phyloP scores from a whole-genome alignment of 305 asterid genomes.

The Fraxinus albicans region DNA sequence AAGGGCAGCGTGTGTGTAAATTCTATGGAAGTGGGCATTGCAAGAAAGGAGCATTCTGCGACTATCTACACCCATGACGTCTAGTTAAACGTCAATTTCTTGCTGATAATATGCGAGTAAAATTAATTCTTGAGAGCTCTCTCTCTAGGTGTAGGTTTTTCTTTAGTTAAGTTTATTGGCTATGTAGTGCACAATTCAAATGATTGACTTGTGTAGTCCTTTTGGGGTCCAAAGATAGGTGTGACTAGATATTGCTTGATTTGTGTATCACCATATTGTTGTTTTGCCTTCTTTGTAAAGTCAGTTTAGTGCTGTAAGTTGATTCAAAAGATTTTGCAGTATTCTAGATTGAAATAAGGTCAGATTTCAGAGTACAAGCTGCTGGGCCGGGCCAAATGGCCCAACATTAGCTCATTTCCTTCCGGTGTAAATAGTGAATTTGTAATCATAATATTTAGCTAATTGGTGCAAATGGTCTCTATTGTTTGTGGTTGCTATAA shows the following conservation, averaged over 20 bases:
- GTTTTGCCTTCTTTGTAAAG: not conserved
- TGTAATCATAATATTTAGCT: too few relatives aligned
- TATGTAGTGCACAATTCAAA: not conserved
- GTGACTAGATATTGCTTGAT: not conserved
- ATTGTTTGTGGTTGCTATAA: too few relatives aligned
- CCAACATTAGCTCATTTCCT: too few relatives aligned
- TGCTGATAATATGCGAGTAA: constrained; percentile 22
- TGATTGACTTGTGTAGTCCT: not conserved
- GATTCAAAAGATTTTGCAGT: not conserved
- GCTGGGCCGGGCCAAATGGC: too few relatives aligned
- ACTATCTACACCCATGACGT: constrained; percentile 68
- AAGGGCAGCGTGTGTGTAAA: constrained; percentile 79
- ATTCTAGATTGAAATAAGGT: not conserved
- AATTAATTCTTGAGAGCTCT: constrained; percentile 16
- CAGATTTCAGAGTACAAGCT: too few relatives aligned
- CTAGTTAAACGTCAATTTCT: constrained; percentile 3
- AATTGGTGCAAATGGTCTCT: too few relatives aligned
- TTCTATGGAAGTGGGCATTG: constrained; percentile 85
- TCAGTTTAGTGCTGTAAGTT: not conserved
- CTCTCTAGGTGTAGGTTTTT: not conserved
- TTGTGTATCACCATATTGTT: not conserved
- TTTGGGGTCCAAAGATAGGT: not conserved
- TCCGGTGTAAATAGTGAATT: too few relatives aligned
- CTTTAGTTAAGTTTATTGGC: not conserved
- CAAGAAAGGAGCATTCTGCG: constrained; percentile 86